Evolutionary conservation across 805 yeast genomes (phyloP), one percentile per base, ranked within the genome.

Genomic region (Spathaspora boniae): DNA sequence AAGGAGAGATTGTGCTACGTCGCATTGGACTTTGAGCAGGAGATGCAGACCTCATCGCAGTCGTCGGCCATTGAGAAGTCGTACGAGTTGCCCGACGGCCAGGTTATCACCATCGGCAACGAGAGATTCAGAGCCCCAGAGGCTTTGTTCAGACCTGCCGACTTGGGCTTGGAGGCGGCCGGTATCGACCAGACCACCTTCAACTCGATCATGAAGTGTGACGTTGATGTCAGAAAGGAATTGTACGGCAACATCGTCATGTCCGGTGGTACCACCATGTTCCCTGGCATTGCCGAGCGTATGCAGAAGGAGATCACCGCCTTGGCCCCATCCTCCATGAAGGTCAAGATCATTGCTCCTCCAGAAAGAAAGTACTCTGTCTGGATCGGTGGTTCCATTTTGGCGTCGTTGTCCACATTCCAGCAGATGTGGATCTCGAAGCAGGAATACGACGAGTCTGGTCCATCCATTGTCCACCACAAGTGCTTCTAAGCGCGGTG

Each of bases 181-280:
- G 98, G 98, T 85, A 87, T 93, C 70, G 97, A 93, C 74, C 98
- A 93, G 79, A 89, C 97, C 55, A 82, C 93, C 51, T 84, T 78
- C 79, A 82, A 82, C 80, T 83, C 93, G 45, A 93, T 93, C 76
- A 86, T 84, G 80, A 91, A 89, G 87, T 89, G 97, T 77, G 98
- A 93, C 74, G 84, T 93, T 58, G 98, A 93, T 74, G 96, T 93
- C 56, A 86, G 98, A 76, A 91, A 86, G 78, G 98, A 91, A 72
- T 81, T 93, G 70, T 93, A 93, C 79, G 94, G 95, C 74, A 93
- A 93, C 84, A 93, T 93, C 63, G 98, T 93, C 67, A 84, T 93
- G 93, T 89, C 98, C 54, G 98, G 98, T 80, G 98, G 98, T 85
- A 89, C 98, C 60, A 93, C 98, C 56, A 88, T 93, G 98, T 93